These are phyloP conservation scores for Musa balbisiana DNA, from an alignment of 202 grass and related monocot species.

Conservation along the genomic window DNA sequence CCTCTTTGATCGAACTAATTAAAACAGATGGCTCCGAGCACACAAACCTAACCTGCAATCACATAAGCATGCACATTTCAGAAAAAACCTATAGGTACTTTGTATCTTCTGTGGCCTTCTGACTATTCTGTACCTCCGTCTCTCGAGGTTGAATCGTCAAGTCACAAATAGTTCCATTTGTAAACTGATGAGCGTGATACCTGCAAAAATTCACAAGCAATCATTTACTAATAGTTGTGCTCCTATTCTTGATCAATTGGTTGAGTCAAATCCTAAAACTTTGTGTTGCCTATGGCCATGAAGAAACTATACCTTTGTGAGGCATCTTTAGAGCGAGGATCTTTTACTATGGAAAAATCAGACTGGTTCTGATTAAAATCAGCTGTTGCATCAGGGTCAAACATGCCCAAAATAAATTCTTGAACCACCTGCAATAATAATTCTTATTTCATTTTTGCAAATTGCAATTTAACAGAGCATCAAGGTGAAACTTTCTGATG, in stretches of 20 bases:
- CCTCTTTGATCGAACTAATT: constrained; percentile 90
- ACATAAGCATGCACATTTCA: constrained; percentile 2
- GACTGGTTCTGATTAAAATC: constrained; percentile 55
- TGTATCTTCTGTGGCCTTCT: neutral
- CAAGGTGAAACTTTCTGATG: neutral
- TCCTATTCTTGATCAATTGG: neutral
- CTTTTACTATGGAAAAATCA: constrained; percentile 39
- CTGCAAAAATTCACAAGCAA: constrained; percentile 26
- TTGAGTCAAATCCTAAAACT: neutral
- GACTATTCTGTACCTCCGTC: constrained; percentile 53
- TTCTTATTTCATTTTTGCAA: neutral
- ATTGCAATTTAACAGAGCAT: neutral
- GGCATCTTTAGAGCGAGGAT: constrained; percentile 45
- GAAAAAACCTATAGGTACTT: constrained; percentile 1
- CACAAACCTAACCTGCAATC: constrained; percentile 74
- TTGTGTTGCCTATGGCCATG: neutral
- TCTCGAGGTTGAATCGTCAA: constrained; percentile 62
- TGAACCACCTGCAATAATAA: constrained; percentile 52
- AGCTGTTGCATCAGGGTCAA: constrained; percentile 55
- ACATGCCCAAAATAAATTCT: constrained; percentile 91
- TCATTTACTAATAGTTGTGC: neutral
- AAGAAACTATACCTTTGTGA: constrained; percentile 52
- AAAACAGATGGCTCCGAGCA: constrained; percentile 54
- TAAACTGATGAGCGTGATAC: constrained; percentile 86
- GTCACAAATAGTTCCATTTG: constrained; percentile 85